These are phyloP conservation scores for Sanguinoderma infundibulare DNA, from an alignment of 1,284 basidiomycete genomes.

Conservation along the genomic window DNA sequence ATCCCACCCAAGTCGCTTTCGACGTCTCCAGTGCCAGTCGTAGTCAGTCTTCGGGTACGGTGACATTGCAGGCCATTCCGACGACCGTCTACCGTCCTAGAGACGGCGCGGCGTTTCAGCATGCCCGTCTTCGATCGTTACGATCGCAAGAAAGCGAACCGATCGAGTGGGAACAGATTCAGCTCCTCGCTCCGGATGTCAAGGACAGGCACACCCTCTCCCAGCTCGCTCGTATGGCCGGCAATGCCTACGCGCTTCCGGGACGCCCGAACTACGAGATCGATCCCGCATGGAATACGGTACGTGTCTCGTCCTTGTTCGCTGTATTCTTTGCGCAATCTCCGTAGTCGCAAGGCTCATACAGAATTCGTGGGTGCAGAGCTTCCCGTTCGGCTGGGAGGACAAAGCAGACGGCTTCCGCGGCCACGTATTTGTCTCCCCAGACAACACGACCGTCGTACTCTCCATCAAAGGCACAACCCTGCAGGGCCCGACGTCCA, in stretches of 20 bases:
- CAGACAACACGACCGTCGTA: slow-evolving; percentile 84
- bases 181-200: slow-evolving; percentile 71
- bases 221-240: slow-evolving; percentile 89
- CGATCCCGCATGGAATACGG: slow-evolving; percentile 74
- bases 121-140: slow-evolving; percentile 56
- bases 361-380: slow-evolving; percentile 45
- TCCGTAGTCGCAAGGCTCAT: background rate
- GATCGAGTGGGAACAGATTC: slow-evolving; percentile 60
- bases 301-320: slow-evolving; percentile 41
- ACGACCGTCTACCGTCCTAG: slow-evolving; percentile 66
- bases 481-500: slow-evolving; percentile 79
- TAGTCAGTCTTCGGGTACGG: slow-evolving; percentile 3
- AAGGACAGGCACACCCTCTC: slow-evolving; percentile 82
- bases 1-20: slow-evolving; percentile 12
- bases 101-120: slow-evolving; percentile 53
- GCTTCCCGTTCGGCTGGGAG: slow-evolving; percentile 93
- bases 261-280: slow-evolving; percentile 76
- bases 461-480: slow-evolving; percentile 97
- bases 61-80: slow-evolving; percentile 51
- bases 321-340: background rate
- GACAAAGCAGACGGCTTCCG: slow-evolving; percentile 81
- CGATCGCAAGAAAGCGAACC: slow-evolving; percentile 50
- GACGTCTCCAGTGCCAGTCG: slow-evolving; percentile 8
- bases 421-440: slow-evolving; percentile 87
- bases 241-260: slow-evolving; percentile 85